Base-by-base conservation (phyloP, 345 rosid species). In the Brassica carinata region DNA sequence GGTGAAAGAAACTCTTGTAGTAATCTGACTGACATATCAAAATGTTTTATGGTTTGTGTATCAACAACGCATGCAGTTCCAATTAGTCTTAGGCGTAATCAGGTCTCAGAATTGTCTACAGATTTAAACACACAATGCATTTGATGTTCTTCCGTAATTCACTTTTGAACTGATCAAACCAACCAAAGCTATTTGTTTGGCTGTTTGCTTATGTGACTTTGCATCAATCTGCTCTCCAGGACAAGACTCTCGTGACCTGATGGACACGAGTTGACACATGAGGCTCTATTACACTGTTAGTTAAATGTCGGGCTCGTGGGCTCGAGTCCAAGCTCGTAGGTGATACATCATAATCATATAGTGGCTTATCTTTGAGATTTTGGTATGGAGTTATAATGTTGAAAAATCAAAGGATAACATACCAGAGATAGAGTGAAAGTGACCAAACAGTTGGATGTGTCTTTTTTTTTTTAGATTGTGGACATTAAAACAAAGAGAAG, bases 1-100 rank as follows among this genome's bases (percentile, higher is more conserved):
- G 67, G 59, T 2, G 14, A 30, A 81, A 55, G 65, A 71, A 58
- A 65, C 69, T 66, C 80, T 71, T 14, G 11, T 80, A 69, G 75
- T 74, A n/a, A 62, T 75, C 79, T 67, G 3, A 38, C 43, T 0
- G 69, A 71, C 81, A 11, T 76, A 66, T 81, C 67, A 72, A 76
- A 76, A 81, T 76, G 74, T 81, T 76, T 72, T 73, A 76, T 81
- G 77, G 80, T 70, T 75, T 81, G 55, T 81, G 83, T 71, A 75
- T 75, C 72, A 67, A 38, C 18, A 36, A n/a, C n/a, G n/a, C 31
- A 29, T 51, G 30, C 55, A 63, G 15, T 79, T 72, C 72, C n/a
- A n/a, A n/a, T n/a, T n/a, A n/a, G n/a, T 34, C 40, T 34, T 34
- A 6, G 40, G 40, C 5, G 48, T 40, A 40, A 40, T 40, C 48